Base-by-base conservation (phyloP, 805 yeast species). In the Suhomyces kilbournensis region DNA sequence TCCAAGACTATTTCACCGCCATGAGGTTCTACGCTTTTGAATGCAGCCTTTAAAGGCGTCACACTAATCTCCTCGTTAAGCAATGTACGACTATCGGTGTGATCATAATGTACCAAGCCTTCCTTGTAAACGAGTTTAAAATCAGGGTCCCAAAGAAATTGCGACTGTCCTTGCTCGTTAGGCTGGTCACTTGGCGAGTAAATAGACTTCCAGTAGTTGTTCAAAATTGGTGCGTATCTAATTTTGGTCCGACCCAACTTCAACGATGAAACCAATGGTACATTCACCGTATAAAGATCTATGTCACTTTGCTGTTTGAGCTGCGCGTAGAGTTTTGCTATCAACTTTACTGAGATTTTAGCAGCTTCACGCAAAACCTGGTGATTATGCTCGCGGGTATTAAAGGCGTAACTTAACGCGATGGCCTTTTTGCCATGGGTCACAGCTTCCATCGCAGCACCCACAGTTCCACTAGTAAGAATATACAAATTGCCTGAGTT, bases 371-470 rank as follows among this genome's bases (percentile, higher is more conserved):
- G 70, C 51, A 90, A 65, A 8, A 81, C 69, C 15, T 70, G 68
- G 39, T 75, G 72, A 52, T 79, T 76, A 53, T 85, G 84, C 17
- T 72, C 67, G 45, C 79, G 70, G 25, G 74, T 67, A 50, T 78
- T 82, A 64, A 86, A 94, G n/a, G 96, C 94, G 76, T 83, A 93
- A 35, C 96, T 88, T 32, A 94, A 62, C 1, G 96, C 97, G 56
- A 94, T 78, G 4, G 97, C 74, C 58, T 77, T 84, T 28, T 83
- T 81, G 0, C 85, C 86, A 51, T 78, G 82, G 42, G 92, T 81
- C 2, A 87, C 88, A 1, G 92, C 96, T 71, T 94, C 99, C 90
- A 92, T 81, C 0, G 97, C 94, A 3, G 97, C 98, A 23, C 99
- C 99, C 15, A 94, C 86, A 2, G 99, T 94, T 12, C 99, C 99